phyloP scores from a whole-genome alignment of 2,329 filamentous ascomycete species.

The Dactylellina parvicollis region DNA sequence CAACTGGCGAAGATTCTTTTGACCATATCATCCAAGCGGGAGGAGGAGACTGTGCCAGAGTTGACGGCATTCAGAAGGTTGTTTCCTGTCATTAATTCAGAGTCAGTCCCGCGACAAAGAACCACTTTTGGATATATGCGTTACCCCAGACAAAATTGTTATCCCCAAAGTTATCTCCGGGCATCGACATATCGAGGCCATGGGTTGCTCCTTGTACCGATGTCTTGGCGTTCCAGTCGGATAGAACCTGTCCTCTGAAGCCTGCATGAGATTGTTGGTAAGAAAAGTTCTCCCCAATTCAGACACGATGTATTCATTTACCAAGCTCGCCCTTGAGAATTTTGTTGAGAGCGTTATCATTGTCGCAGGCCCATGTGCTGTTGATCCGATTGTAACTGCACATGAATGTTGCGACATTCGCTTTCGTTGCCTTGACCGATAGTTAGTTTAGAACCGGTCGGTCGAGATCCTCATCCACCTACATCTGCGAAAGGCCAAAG shows the following conservation, averaged over 20 bases:
- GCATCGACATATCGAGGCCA: slow-evolving; percentile 89
- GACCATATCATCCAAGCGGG: slow-evolving; percentile 90
- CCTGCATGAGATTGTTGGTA: neutral
- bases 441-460: neutral
- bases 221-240: slow-evolving; percentile 71
- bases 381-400: slow-evolving; percentile 80
- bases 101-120: neutral
- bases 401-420: slow-evolving; percentile 58
- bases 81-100: slow-evolving; percentile 7
- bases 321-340: slow-evolving; percentile 67
- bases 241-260: slow-evolving; percentile 48
- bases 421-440: slow-evolving; percentile 22
- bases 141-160: slow-evolving; percentile 80
- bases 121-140: slow-evolving; percentile 59
- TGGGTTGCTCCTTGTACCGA: slow-evolving; percentile 59
- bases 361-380: slow-evolving; percentile 82
- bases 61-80: slow-evolving; percentile 88
- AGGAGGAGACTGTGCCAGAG: slow-evolving; percentile 88
- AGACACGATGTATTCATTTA: neutral
- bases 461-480: neutral
- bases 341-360: slow-evolving; percentile 78
- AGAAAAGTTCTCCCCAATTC: neutral
- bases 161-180: slow-evolving; percentile 81
- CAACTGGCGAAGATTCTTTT: slow-evolving; percentile 80
- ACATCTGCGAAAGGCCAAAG: slow-evolving; percentile 64